Base-by-base conservation (phyloP, 768 basidiomycete genomes). In the Grammothele lineata region DNA sequence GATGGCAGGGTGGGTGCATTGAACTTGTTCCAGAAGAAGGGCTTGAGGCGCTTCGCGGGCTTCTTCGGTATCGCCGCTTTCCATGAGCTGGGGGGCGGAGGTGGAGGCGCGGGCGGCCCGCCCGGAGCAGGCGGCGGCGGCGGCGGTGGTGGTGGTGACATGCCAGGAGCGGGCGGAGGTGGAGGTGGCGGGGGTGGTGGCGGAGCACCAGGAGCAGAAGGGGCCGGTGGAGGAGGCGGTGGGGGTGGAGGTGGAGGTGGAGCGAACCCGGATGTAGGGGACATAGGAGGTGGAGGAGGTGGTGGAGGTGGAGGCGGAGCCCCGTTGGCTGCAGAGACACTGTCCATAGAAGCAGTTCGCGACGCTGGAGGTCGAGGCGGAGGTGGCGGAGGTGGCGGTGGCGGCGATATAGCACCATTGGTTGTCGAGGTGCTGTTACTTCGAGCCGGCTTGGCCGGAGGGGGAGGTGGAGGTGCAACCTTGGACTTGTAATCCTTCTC, bases 11-110 rank as follows among this genome's bases (percentile, higher is more conserved):
- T 59, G 6, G 70, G 55, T 11, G 60, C 62, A n/a, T 73, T 67
- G 4, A 93, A 51, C 56, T 95, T 94, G 53, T 81, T 85, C 92
- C 93, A 95, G 63, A 92, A 92, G 70, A 96, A 92, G 2, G 93
- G 88, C 63, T 87, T 85, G 42, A 90, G 62, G 38, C 77, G 75
- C 57, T 80, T 83, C 2, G 63, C 56, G n/a, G 83, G 80, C 11
- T 70, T 71, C 51, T 69, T 59, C 45, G 43, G 24, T 38, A 35
- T 25, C 10, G 39, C 40, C 23, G 37, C 38, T 33, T 32, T 50
- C 42, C 46, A 55, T 4, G 45, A 36, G 2, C 72, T 68, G 1
- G 70, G 67, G 18, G 70, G 71, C 0, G 76, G 75, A 2, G 74
- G 72, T 0, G 65, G 66, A 18, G 64, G 32, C 50, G 65, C 3